Evolutionary conservation across 805 yeast species (phyloP).

Genomic region (Candida pseudoglaebosa): DNA sequence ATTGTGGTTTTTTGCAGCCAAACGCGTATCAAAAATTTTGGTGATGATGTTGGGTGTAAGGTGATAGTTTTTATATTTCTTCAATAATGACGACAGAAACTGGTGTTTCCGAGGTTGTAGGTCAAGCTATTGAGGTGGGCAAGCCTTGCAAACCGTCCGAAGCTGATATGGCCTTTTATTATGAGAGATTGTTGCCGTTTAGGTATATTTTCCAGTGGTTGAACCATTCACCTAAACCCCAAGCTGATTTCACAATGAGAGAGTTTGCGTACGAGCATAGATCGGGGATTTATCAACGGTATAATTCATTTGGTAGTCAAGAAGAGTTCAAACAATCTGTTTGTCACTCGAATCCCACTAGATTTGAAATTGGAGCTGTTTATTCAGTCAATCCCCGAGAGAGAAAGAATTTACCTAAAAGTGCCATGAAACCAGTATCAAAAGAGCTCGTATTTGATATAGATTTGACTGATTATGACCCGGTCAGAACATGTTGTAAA

Average conservation of each 20-base stretch:
- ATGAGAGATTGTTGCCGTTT: conserved; percentile 71
- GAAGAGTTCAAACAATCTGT: conserved; percentile 81
- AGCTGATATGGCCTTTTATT: conserved; percentile 70
- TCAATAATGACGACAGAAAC: neutral
- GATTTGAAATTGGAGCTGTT: conserved; percentile 94
- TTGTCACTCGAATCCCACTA: conserved; percentile 68
- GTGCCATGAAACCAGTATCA: conserved; percentile 70
- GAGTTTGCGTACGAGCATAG: conserved; percentile 91
- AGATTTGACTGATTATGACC: conserved; percentile 96
- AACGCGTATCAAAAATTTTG: neutral
- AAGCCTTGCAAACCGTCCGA: conserved; percentile 31
- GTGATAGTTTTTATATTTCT: too few species aligned
- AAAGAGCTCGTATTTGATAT: conserved; percentile 95
- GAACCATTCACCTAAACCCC: conserved; percentile 75
- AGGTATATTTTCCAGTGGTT: conserved; percentile 82
- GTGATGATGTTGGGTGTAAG: neutral
- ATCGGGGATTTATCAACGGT: conserved; percentile 86
- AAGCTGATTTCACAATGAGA: conserved; percentile 75
- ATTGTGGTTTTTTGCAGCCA: neutral
- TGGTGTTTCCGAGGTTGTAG: neutral
- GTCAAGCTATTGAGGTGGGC: neutral
- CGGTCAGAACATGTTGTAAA: conserved; percentile 86
- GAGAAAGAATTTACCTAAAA: conserved; percentile 70
- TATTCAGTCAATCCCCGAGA: conserved; percentile 86
- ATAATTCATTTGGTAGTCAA: conserved; percentile 63